Percentiles rank a stretch among this genome's conserved stretches.
Conservation (phyloP, 768 basidiomycete species). For the Podaxis mareebaensis region DNA sequence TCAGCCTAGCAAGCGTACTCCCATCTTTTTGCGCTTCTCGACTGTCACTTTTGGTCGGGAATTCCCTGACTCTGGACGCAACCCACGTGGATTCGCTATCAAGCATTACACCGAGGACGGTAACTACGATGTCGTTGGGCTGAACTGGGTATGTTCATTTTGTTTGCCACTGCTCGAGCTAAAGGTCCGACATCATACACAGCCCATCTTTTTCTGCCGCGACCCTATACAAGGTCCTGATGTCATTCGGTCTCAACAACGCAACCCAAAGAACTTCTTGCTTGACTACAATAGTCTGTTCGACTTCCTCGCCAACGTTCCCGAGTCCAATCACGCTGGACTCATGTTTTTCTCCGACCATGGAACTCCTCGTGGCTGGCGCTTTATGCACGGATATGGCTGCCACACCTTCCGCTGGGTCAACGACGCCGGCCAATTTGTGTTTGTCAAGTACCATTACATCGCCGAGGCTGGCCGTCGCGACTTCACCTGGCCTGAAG, state of each 20-base stretch:
- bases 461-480: slow-evolving; percentile 9
- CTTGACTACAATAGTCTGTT: slow-evolving; percentile 17
- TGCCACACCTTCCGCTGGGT: slow-evolving; percentile 20
- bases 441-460: slow-evolving; percentile 19
- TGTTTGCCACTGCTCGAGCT: not conserved
- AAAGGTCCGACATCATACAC: not conserved
- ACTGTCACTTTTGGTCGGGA: slow-evolving; percentile 18
- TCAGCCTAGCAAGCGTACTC: slow-evolving; percentile 12
- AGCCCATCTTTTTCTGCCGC: slow-evolving; percentile 17
- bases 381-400: slow-evolving; percentile 15
- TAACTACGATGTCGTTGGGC: slow-evolving; percentile 17
- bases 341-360: slow-evolving; percentile 18
- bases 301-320: slow-evolving; percentile 17
- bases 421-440: slow-evolving; percentile 14
- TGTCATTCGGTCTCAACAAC: slow-evolving; percentile 18
- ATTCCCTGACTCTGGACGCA: slow-evolving; percentile 16
- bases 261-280: slow-evolving; percentile 14
- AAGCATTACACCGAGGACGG: slow-evolving; percentile 19
- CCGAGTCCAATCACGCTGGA: slow-evolving; percentile 17
- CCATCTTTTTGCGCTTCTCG: slow-evolving; percentile 16
- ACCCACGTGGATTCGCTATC: slow-evolving; percentile 18
- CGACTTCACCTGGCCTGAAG: slow-evolving; percentile 17
- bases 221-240: slow-evolving; percentile 18
- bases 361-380: slow-evolving; percentile 17
- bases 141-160: slow-evolving; percentile 11